phyloP scores from a whole-genome alignment of 2,329 filamentous ascomycete genomes.

The Chaetomiaceae sp. region DNA sequence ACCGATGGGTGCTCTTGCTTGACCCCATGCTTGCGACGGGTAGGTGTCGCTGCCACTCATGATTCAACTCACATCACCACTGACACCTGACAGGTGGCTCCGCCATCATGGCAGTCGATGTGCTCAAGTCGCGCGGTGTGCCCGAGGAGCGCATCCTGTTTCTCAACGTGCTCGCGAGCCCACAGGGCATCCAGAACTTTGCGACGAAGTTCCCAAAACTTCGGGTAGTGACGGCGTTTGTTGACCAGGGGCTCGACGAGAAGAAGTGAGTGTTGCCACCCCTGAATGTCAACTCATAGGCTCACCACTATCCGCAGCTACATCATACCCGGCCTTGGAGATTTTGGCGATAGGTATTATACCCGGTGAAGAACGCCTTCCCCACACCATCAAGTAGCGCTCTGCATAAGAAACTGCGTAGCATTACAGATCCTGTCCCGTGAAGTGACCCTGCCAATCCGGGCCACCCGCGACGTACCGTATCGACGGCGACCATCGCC shows the following conservation, averaged over 20 bases:
- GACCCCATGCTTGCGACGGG: constrained; percentile 99
- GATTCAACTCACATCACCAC: not conserved
- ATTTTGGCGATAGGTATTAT: constrained; percentile 95
- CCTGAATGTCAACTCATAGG: constrained; percentile 5
- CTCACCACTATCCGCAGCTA: constrained; percentile 60
- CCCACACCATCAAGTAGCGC: not conserved
- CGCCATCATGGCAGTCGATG: constrained; percentile 94
- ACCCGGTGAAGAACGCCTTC: constrained; percentile 59
- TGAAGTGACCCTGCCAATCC: not conserved
- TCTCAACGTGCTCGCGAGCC: constrained; percentile 95
- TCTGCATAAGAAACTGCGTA: constrained; percentile 4
- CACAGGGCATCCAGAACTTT: constrained; percentile 85
- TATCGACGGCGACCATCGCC: constrained; percentile 13
- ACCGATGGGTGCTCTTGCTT: constrained; percentile 87
- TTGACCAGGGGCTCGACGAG: constrained; percentile 89
- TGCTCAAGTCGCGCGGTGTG: constrained; percentile 83
- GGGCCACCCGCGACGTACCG: too few species aligned
- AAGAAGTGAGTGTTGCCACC: constrained; percentile 66
- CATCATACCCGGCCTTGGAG: constrained; percentile 87
- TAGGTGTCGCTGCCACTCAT: constrained; percentile 38
- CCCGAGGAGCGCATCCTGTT: constrained; percentile 95
- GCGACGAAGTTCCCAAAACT: constrained; percentile 83
- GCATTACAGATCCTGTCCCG: not conserved
- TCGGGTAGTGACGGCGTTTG: constrained; percentile 89
- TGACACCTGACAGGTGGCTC: constrained; percentile 64